Conservation (phyloP, 345 rosid species). For the Gossypium raimondii region DNA sequence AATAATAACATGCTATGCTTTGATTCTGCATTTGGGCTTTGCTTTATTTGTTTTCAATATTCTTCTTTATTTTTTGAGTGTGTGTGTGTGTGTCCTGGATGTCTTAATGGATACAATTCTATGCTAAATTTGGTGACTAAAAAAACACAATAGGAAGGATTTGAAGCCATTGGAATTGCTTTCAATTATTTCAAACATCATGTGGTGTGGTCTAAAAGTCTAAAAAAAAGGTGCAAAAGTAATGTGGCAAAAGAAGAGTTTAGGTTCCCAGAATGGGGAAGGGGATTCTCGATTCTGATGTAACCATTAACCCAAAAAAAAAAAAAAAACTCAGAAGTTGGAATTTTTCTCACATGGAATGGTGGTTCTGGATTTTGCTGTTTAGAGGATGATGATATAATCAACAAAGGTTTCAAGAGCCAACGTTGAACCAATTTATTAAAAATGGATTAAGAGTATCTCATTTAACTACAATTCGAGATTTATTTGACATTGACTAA, state of each 20-base stretch:
- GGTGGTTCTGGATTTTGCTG: neutral
- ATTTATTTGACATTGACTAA: no score
- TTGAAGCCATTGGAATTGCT: conserved; percentile 6
- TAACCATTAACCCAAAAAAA: neutral
- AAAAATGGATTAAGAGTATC: neutral
- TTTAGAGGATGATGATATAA: neutral
- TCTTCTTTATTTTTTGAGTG: neutral
- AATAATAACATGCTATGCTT: neutral
- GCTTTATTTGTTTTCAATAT: neutral
- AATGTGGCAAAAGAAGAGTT: conserved; percentile 6
- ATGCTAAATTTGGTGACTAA: conserved; percentile 14
- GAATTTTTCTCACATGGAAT: neutral
- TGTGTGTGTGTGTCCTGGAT: neutral
- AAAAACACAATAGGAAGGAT: conserved; percentile 8
- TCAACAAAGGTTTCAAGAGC: neutral
- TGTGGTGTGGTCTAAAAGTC: conserved; percentile 17
- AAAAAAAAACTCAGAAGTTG: neutral
- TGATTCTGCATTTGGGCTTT: neutral
- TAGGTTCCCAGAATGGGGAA: neutral
- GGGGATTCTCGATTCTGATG: conserved; percentile 2
- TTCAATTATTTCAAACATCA: neutral
- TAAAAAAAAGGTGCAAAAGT: neutral
- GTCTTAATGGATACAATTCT: neutral
- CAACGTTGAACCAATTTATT: neutral
- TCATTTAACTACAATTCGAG: neutral